Evolutionary conservation across 345 rosid species (phyloP).

Genomic region (Nephelium lappaceum): DNA sequence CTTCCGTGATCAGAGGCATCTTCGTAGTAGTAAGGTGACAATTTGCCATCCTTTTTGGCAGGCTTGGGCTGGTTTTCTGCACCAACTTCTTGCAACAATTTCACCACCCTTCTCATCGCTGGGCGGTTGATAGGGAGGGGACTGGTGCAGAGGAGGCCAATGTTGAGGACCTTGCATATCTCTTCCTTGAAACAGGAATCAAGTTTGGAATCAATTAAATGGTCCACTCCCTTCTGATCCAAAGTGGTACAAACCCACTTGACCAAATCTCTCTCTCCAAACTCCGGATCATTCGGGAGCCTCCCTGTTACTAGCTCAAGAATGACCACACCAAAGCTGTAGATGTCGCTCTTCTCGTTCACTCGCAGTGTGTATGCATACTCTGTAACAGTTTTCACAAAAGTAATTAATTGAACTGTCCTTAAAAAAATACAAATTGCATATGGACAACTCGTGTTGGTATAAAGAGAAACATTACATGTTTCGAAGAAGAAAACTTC

Average conservation of each 20-base stretch:
- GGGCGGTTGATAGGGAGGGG: conserved; percentile 96
- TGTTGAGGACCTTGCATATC: conserved; percentile 79
- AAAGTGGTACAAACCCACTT: conserved; percentile 86
- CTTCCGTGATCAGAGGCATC: conserved; percentile 84
- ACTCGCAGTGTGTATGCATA: conserved; percentile 96
- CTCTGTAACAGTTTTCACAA: conserved; percentile 52
- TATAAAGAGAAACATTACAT: neutral
- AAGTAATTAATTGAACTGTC: neutral
- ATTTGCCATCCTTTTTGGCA: conserved; percentile 68
- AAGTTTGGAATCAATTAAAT: conserved; percentile 77
- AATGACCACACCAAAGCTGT: conserved; percentile 95
- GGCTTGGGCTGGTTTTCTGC: conserved; percentile 39
- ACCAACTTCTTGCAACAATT: conserved; percentile 78
- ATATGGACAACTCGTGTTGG: neutral
- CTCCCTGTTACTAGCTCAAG: conserved; percentile 90
- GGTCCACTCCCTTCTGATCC: conserved; percentile 79
- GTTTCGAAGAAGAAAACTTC: neutral
- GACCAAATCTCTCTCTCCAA: conserved; percentile 92
- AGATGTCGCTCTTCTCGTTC: conserved; percentile 98
- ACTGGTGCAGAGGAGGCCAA: conserved; percentile 84
- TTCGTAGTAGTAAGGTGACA: conserved; percentile 87
- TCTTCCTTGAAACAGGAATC: conserved; percentile 87
- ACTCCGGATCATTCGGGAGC: conserved; percentile 76
- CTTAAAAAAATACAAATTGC: neutral
- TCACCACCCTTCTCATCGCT: conserved; percentile 93